These are phyloP conservation scores for Acacia pycnantha DNA, from an alignment of 331 rosid species.

Conservation along the genomic window DNA sequence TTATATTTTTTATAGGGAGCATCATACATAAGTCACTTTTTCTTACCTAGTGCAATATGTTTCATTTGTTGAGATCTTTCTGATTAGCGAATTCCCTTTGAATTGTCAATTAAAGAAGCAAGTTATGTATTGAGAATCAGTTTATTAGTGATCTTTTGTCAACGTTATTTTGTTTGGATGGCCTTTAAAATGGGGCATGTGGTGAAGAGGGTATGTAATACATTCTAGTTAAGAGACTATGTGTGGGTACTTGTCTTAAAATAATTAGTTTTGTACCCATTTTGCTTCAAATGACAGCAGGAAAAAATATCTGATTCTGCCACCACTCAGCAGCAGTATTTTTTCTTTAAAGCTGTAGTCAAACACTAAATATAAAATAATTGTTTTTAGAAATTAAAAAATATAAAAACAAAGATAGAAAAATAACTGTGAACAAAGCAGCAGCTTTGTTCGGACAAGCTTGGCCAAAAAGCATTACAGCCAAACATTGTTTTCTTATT, in stretches of 20 bases:
- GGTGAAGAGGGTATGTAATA: background rate
- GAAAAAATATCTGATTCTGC: background rate
- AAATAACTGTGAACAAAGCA: background rate
- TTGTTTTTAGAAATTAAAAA: background rate
- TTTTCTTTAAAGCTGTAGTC: background rate
- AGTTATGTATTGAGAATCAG: background rate
- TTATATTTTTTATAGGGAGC: background rate
- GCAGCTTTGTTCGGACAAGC: background rate
- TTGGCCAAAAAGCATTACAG: background rate
- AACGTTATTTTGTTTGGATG: background rate
- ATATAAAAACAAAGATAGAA: background rate
- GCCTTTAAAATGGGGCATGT: background rate
- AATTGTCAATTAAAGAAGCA: background rate
- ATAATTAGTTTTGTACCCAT: background rate
- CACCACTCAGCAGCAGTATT: background rate
- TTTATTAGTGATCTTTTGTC: background rate
- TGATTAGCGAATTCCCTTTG: background rate
- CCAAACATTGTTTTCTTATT: background rate
- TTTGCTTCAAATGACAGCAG: background rate
- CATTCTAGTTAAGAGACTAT: background rate
- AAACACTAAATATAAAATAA: background rate
- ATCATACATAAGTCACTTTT: background rate
- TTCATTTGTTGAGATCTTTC: background rate
- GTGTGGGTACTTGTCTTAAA: background rate
- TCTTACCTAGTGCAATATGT: slow-evolving; percentile 1